Conservation (phyloP, 2,329 filamentous ascomycete species). For the Neonectria sp. region DNA sequence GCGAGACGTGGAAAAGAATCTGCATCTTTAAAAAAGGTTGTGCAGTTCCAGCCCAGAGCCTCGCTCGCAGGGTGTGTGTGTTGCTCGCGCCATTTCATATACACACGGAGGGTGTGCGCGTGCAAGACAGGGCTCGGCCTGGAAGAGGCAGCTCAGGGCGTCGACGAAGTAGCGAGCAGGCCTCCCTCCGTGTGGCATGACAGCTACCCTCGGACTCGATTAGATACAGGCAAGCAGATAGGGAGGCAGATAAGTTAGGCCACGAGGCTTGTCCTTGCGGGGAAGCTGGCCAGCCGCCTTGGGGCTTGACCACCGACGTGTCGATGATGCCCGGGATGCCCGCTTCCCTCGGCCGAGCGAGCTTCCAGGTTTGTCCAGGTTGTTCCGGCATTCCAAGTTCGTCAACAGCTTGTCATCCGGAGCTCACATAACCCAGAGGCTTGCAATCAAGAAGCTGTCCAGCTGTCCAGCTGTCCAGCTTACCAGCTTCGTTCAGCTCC, state of each 20-base stretch:
- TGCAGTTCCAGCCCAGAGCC: not conserved
- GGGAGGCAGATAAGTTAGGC: not conserved
- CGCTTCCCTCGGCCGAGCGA: not conserved
- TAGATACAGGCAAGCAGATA: not conserved
- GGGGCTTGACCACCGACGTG: not conserved
- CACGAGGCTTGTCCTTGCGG: not conserved
- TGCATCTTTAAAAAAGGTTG: not conserved
- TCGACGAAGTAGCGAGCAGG: not conserved
- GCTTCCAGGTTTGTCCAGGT: no score
- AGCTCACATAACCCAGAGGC: no score
- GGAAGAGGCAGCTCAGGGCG: conserved; percentile 1
- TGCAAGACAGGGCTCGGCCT: not conserved
- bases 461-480: no score
- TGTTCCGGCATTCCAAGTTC: no score
- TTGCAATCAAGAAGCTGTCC: not conserved
- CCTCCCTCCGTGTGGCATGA: not conserved
- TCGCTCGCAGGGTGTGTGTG: not conserved
- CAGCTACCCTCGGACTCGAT: not conserved
- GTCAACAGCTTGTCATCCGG: no score
- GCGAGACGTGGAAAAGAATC: no score
- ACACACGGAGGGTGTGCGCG: not conserved
- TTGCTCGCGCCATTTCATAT: not conserved
- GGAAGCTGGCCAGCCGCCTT: not conserved
- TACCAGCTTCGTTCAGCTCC: not conserved
- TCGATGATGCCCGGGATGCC: conserved; percentile 1